Percentiles rank a stretch among this genome's conserved stretches.
phyloP scores from a whole-genome alignment of 2,329 filamentous ascomycete species.

The Paecilomyces formosus region DNA sequence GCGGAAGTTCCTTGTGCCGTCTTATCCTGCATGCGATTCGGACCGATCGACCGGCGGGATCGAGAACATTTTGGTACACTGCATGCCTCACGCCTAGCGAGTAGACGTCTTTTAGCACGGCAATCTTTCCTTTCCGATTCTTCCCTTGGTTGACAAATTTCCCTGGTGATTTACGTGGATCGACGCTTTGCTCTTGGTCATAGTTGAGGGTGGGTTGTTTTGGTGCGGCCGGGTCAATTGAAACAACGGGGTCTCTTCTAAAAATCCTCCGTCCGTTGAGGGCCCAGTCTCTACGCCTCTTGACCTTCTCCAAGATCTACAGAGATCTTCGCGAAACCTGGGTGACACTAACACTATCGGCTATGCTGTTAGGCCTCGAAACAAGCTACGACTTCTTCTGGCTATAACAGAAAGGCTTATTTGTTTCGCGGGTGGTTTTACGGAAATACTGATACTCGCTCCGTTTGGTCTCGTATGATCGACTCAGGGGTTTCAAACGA shows the following conservation, averaged over 20 bases:
- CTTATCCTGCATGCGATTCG: neutral
- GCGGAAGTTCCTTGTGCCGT: neutral
- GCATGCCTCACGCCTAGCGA: neutral
- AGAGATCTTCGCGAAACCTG: neutral
- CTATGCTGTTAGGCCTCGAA: neutral
- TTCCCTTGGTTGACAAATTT: neutral
- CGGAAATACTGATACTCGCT: conserved; percentile 8
- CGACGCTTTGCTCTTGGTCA: neutral
- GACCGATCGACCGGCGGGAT: neutral
- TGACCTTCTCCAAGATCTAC: neutral
- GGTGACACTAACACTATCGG: neutral
- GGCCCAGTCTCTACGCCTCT: neutral
- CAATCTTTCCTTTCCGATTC: neutral
- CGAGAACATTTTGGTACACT: neutral
- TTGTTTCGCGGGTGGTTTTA: conserved; percentile 1
- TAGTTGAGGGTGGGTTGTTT: conserved; percentile 1
- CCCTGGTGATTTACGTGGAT: neutral
- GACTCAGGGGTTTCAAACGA: conserved; percentile 7
- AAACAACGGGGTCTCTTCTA: neutral
- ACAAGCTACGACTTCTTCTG: neutral
- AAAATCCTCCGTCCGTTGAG: neutral
- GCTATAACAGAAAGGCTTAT: neutral
- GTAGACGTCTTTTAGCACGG: neutral
- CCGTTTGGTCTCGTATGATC: conserved; percentile 10
- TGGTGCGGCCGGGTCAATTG: neutral